Base-by-base conservation (phyloP, 805 yeast genomes). In the Citeromyces nyonsensis region DNA sequence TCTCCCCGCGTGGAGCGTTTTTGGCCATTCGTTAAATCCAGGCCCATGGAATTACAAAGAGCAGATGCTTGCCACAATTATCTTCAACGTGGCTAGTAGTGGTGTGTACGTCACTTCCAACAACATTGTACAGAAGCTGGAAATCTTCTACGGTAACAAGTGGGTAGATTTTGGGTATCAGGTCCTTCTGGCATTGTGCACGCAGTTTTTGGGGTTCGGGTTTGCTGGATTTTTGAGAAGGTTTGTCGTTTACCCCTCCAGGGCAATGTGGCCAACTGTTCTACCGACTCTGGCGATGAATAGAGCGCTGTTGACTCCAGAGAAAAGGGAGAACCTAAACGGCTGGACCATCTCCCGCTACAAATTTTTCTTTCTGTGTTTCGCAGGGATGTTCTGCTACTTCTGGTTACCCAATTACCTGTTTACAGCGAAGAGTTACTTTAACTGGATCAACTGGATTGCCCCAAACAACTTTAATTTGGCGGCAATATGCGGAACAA, bases 201-300 rank as follows among this genome's bases (percentile, higher is more conserved):
- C 78, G 25, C 83, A 77, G 47, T 57, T 69, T 40, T 57, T 78
- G 33, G 85, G 86, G 6, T 71, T 72, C 39, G 75, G 79, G 18
- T 49, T 73, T 33, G 82, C 81, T 29, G 86, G 86, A 22, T 33
- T 77, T 35, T 57, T 67, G 28, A 59, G 77, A 40, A 62, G 67
- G 40, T 57, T 73, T 25, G 58, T 78, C 38, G 75, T 78, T 10
- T 66, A 67, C 36, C 78, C 84, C 4, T 63, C 75, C 4, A 56
- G 70, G n/a, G 67, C 74, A 51, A 61, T 76, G 33, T 80, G 86
- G 86, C 88, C 88, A 65, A 66, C 47, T 69, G 69, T 43, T 49
- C 52, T 5, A 70, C 77, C 20, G n/a, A n/a, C n/a, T n/a, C n/a
- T n/a, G n/a, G n/a, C n/a, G n/a, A n/a, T n/a, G n/a, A n/a, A n/a